Evolutionary conservation across 2,329 filamentous ascomycete species (phyloP).

Genomic region (Sporothrix mexicana): DNA sequence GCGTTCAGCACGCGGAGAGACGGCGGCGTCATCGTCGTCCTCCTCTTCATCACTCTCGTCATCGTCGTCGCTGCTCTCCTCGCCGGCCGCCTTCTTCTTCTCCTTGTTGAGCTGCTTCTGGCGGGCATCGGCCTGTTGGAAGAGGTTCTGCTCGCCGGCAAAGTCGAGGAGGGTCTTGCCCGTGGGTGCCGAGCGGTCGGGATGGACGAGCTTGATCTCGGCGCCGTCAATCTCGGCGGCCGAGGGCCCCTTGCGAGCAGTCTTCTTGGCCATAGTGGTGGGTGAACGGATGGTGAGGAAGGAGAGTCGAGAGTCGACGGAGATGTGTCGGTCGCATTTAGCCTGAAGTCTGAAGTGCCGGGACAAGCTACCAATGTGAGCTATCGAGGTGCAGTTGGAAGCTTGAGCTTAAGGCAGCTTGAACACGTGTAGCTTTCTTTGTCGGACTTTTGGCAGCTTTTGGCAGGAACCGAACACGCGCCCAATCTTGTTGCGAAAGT

Average conservation of each 20-base stretch:
- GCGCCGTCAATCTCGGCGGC: constrained; percentile 55
- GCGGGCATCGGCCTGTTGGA: constrained; percentile 55
- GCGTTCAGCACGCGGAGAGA: constrained; percentile 57
- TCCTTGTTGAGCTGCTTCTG: constrained; percentile 46
- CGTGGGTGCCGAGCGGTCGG: constrained; percentile 66
- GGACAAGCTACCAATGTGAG: not conserved
- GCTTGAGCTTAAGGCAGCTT: not conserved
- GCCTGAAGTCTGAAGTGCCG: not conserved
- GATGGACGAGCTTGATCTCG: constrained; percentile 69
- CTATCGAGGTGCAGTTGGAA: not conserved
- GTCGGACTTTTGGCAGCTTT: not conserved
- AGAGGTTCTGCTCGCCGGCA: constrained; percentile 67
- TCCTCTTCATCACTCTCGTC: constrained; percentile 42
- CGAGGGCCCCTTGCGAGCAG: constrained; percentile 35
- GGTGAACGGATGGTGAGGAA: not conserved
- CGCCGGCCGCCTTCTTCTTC: not conserved
- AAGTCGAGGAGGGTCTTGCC: constrained; percentile 75
- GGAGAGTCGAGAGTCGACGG: not conserved
- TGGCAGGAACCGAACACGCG: not conserved
- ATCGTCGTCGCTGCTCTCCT: constrained; percentile 26
- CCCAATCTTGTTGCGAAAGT: not conserved
- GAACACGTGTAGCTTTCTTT: constrained; percentile 20
- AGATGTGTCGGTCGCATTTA: not conserved
- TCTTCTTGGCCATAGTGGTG: constrained; percentile 25
- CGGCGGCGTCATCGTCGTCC: constrained; percentile 42